Evolutionary conservation across 2,329 filamentous ascomycete genomes (phyloP), one percentile per base, ranked within the genome.

Genomic region (Penicillium paneum): DNA sequence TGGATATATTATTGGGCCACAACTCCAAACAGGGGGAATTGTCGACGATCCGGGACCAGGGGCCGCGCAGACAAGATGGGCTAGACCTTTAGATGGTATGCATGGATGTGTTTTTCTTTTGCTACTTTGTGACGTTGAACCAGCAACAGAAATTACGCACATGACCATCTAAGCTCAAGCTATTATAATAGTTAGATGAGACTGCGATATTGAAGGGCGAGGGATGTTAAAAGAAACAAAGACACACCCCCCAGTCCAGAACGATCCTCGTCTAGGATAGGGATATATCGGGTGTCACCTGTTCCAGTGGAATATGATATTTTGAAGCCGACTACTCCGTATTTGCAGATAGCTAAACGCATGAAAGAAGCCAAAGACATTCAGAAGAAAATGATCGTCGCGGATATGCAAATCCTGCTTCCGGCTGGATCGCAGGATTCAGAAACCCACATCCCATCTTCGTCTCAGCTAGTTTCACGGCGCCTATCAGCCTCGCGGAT

Each of bases 21-120:
- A 59, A 57, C 55, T 51, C 51, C 31, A 60, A 64, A 56, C 58
- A 65, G 63, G 63, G 63, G 63, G 61, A 43, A 29, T 8, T n/a
- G 13, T 47, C 28, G 29, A 39, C 4, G 32, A 43, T 49, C 42
- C n/a, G 26, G 38, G 44, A 29, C 31, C 39, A 36, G 36, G 31
- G 45, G 15, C 32, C 32, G 26, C 21, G n/a, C 36, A 53, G 17
- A 17, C 34, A 12, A 29, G 19, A 17, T 21, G 46, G 48, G 48
- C 52, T 46, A 55, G 52, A 55, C 31, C 41, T 46, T 40, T 36
- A 8, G 40, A 28, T 15, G 41, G 46, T 38, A 54, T 49, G 52
- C 24, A 52, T 52, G 35, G 15, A 31, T 32, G 2, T 41, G 24
- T 13, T 26, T 24, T 8, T 15, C n/a, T 28, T 21, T 21, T 41